phyloP scores from a whole-genome alignment of 2,329 filamentous ascomycete genomes.

The Leptodontidium sp. region DNA sequence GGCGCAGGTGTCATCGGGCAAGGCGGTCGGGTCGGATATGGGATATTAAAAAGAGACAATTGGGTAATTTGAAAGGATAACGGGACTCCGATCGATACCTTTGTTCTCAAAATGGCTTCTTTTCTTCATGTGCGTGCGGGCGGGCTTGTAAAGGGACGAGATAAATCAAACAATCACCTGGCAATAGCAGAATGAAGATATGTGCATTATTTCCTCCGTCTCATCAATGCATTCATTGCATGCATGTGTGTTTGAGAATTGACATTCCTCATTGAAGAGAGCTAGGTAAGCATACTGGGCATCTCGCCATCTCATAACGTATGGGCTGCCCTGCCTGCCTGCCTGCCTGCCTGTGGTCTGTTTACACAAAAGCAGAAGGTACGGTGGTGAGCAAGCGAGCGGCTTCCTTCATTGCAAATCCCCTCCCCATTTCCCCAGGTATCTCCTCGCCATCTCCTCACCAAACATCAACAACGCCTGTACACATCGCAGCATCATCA shows the following conservation, averaged over 20 bases:
- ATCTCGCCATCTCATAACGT: no score
- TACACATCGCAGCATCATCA: neutral
- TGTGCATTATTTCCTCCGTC: conserved; percentile 7
- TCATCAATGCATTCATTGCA: neutral
- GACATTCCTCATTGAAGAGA: no score
- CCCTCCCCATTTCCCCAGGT: neutral
- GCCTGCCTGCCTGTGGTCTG: neutral
- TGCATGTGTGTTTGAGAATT: neutral
- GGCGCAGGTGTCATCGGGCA: conserved; percentile 25
- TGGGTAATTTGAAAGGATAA: conserved; percentile 33
- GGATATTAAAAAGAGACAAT: conserved; percentile 26
- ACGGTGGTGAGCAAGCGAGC: neutral
- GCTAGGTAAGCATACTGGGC: no score
- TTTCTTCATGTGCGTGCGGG: conserved; percentile 2
- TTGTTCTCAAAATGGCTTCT: conserved; percentile 16
- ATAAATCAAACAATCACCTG: conserved; percentile 4
- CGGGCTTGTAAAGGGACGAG: conserved; percentile 22
- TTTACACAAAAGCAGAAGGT: neutral
- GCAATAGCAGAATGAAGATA: conserved; percentile 26
- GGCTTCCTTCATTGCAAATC: no score
- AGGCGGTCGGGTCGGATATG: conserved; percentile 8
- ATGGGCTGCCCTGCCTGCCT: no score
- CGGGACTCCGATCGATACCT: conserved; percentile 24
- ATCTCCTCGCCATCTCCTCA: no score
- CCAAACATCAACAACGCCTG: neutral